These are phyloP conservation scores for Solanum dulcamara DNA, from an alignment of 257 asterid genomes.

Conservation along the genomic window DNA sequence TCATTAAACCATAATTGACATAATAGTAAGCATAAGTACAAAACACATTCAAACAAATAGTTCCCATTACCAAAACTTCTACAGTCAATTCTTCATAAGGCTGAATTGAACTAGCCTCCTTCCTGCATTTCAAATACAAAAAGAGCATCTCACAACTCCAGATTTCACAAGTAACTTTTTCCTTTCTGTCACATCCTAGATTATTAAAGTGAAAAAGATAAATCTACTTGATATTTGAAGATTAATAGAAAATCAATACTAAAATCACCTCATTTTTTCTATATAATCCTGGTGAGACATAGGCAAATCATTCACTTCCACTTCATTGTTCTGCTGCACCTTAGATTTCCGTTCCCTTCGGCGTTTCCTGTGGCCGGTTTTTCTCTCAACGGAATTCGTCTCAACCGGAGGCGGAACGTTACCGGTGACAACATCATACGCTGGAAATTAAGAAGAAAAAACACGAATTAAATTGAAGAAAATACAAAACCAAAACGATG, in stretches of 20 bases:
- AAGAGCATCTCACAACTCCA: not conserved
- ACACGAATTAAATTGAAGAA: not conserved
- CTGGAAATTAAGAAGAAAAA: slow-evolving; percentile 10
- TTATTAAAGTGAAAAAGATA: not conserved
- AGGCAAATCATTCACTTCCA: slow-evolving; percentile 36
- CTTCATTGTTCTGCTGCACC: slow-evolving; percentile 9
- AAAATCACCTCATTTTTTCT: slow-evolving; percentile 42
- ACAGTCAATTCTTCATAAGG: slow-evolving; percentile 47
- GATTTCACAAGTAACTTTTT: not conserved
- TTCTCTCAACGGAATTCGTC: slow-evolving; percentile 8
- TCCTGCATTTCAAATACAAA: slow-evolving; percentile 28
- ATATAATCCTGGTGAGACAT: slow-evolving; percentile 77
- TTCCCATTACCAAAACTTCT: slow-evolving; percentile 46
- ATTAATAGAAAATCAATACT: not conserved
- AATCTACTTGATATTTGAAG: not conserved
- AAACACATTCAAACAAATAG: not conserved
- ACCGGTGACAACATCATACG: slow-evolving; percentile 54
- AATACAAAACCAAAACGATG: not conserved
- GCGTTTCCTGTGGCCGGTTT: slow-evolving; percentile 29
- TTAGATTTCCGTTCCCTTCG: slow-evolving; percentile 22
- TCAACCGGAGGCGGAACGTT: slow-evolving; percentile 20
- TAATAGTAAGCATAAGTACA: not conserved
- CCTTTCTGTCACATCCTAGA: not conserved
- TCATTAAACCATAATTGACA: not conserved
- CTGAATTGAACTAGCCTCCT: slow-evolving; percentile 43